Evolutionary conservation across 1,284 basidiomycete genomes (phyloP), one percentile per base, ranked within the genome.

Genomic region (Moesziomyces antarcticus): DNA sequence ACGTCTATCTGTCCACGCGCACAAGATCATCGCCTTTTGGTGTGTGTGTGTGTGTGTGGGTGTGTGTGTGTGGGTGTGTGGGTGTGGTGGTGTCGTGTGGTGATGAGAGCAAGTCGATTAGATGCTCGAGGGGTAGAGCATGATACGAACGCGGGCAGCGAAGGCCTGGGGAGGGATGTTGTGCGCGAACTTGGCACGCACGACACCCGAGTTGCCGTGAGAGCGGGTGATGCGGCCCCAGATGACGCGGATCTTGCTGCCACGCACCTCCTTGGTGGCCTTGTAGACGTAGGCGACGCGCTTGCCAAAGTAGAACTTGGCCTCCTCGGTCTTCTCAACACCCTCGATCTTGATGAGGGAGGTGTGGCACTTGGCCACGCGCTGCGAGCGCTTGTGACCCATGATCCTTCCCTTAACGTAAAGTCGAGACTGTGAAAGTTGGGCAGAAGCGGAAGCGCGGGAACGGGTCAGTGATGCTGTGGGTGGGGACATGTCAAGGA

Each of bases 301-400:
- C 94, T 99, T 99, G 86, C 96, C 97, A 73, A 98, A 90, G 89
- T 99, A 99, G 87, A 94, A 96, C 86, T 95, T 92, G 55, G 95
- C 93, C 82, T 97, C 94, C 88, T 97, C 90, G 87, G 94, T 93
- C 83, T 88, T 91, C 81, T 91, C 90, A 63, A 98, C 95, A 85
- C 96, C 96, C 88, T 99, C 96, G 85, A 99, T 94, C 87, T 96
- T 93, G 85, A 99, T 87, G 82, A 99, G 78, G 65, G 94, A 93
- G 77, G 94, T 97, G 89, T 96, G 96, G 85, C 94, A 94, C 85
- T 91, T 89, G 75, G 92, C 89, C 89, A 97, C 97, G 86, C 93
- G 91, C 89, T 98, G 98, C 82, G 93, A 94, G 81, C 97, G 93
- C 89, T 98, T 96, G 93, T 97, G 93, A 81, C 94, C 93, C 85